Conservation (phyloP, 1,284 basidiomycete species). For the Marasmius sp. region DNA sequence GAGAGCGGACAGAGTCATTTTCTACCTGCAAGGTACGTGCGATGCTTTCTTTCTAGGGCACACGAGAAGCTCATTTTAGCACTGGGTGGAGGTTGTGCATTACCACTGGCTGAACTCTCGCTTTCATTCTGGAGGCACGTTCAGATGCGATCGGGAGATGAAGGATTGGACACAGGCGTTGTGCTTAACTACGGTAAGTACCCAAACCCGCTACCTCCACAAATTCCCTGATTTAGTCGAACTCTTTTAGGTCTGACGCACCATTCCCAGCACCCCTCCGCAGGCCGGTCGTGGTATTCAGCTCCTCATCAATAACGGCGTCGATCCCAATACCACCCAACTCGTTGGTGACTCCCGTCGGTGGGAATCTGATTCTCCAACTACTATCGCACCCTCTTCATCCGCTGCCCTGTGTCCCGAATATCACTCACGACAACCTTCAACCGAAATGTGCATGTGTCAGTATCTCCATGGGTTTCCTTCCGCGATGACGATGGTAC, state of each 20-base stretch:
- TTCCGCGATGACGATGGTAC: slow-evolving; percentile 17
- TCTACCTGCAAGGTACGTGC: background rate
- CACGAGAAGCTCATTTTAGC: background rate
- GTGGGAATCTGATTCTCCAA: slow-evolving; percentile 33
- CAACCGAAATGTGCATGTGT: slow-evolving; percentile 26
- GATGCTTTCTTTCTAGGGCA: background rate
- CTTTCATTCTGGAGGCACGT: slow-evolving; percentile 14
- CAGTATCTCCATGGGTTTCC: slow-evolving; percentile 35
- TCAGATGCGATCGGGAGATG: slow-evolving; percentile 6
- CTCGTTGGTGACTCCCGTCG: slow-evolving; percentile 35
- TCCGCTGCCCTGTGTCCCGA: slow-evolving; percentile 21
- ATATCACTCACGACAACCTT: slow-evolving; percentile 13
- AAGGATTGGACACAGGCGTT: slow-evolving; percentile 10
- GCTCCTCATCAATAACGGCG: slow-evolving; percentile 16
- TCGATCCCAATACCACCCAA: slow-evolving; percentile 18
- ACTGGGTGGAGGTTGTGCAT: slow-evolving; percentile 15
- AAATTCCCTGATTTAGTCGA: background rate
- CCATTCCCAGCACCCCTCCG: slow-evolving; percentile 21
- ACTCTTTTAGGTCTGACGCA: slow-evolving; percentile 10
- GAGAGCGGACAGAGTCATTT: slow-evolving; percentile 1
- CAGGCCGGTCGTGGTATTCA: slow-evolving; percentile 17
- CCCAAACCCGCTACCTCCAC: background rate
- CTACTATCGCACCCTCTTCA: slow-evolving; percentile 32
- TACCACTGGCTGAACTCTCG: slow-evolving; percentile 8
- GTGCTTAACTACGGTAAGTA: slow-evolving; percentile 15